Evolutionary conservation across 352 stramenopile species (phyloP).

Genomic region (Pythium sukuiense): DNA sequence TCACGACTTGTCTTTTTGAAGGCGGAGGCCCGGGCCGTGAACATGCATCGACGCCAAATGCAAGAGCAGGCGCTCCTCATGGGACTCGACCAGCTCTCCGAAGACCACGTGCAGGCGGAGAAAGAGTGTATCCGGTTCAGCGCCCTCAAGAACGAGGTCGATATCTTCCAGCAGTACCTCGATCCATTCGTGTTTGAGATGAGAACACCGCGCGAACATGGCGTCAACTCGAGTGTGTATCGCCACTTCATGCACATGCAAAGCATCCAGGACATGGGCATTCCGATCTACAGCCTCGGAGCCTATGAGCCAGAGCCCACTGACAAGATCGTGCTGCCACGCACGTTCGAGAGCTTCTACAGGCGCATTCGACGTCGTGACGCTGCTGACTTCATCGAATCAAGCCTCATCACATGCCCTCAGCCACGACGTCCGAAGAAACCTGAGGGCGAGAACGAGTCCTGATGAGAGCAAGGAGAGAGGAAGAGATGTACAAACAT

Average conservation of each 20-base stretch:
- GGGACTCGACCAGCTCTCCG: constrained; percentile 62
- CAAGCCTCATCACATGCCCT: constrained; percentile 52
- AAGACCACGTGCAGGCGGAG: constrained; percentile 49
- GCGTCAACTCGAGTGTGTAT: constrained; percentile 73
- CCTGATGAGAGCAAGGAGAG: not conserved
- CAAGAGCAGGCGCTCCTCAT: constrained; percentile 45
- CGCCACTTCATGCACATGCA: constrained; percentile 67
- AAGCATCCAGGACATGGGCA: constrained; percentile 65
- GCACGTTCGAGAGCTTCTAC: constrained; percentile 48
- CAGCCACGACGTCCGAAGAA: constrained; percentile 1
- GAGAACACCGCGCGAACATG: constrained; percentile 44
- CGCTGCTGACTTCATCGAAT: constrained; percentile 57
- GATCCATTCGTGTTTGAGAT: constrained; percentile 71
- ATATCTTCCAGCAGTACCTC: constrained; percentile 78
- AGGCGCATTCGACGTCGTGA: constrained; percentile 50
- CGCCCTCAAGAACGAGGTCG: constrained; percentile 74
- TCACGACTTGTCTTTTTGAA: not conserved
- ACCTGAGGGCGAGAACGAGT: constrained; percentile 5
- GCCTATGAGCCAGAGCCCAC: constrained; percentile 40
- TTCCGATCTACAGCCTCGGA: constrained; percentile 76
- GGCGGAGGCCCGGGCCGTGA: constrained; percentile 14
- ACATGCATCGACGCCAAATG: constrained; percentile 33
- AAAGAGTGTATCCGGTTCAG: constrained; percentile 61
- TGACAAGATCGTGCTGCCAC: constrained; percentile 57
- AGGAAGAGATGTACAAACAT: not conserved